phyloP scores from a whole-genome alignment of 768 basidiomycete species.

The Agaricus bisporus region DNA sequence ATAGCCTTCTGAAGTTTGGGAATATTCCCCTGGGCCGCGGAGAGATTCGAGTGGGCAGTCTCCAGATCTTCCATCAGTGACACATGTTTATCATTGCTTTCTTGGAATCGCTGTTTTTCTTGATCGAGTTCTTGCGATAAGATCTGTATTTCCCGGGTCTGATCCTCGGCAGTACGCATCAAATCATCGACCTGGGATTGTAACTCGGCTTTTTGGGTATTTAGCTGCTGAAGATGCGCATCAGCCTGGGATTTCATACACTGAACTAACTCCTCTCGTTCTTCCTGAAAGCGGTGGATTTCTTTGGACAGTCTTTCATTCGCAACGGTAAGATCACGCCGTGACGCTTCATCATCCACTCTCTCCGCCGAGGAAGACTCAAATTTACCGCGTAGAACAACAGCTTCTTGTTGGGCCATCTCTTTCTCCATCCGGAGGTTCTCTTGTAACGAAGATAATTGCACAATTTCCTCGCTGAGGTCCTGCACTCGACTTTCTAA shows the following conservation, averaged over 20 bases:
- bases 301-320: slow-evolving; percentile 13
- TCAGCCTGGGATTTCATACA: slow-evolving; percentile 20
- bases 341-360: not conserved
- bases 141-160: slow-evolving; percentile 30
- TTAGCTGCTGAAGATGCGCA: slow-evolving; percentile 17
- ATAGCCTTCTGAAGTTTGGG: slow-evolving; percentile 31
- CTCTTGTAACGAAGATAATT: slow-evolving; percentile 4
- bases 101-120: slow-evolving; percentile 26
- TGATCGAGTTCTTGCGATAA: slow-evolving; percentile 33
- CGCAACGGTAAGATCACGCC: not conserved
- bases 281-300: slow-evolving; percentile 17
- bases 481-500: slow-evolving; percentile 12
- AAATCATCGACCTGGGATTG: slow-evolving; percentile 30
- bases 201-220: slow-evolving; percentile 28
- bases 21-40: slow-evolving; percentile 31
- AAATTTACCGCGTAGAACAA: not conserved
- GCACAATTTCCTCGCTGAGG: slow-evolving; percentile 11
- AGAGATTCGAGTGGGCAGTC: slow-evolving; percentile 26
- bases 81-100: slow-evolving; percentile 26
- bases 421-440: slow-evolving; percentile 16
- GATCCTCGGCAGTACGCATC: slow-evolving; percentile 29
- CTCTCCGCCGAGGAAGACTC: not conserved
- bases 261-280: slow-evolving; percentile 26
- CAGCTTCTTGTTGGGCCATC: not conserved
- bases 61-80: slow-evolving; percentile 20